Evolutionary conservation across 75 land plant species (phyloP).

Genomic region (Pseudotsuga menziesii): DNA sequence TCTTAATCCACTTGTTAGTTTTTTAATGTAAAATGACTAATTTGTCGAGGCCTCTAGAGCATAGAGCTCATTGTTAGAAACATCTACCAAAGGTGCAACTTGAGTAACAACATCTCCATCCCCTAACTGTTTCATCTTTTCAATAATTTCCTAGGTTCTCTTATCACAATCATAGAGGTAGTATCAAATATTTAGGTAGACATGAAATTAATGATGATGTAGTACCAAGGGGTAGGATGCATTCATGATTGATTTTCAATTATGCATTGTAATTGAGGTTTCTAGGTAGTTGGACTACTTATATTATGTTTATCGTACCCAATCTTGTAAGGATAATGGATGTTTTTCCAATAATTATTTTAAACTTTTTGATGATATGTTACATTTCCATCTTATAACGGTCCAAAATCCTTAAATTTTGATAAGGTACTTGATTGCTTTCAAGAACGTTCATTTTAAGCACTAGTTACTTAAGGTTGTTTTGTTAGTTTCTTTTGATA

Average conservation of each 20-base stretch:
- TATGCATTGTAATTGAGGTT: too few relatives aligned
- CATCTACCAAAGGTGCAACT: slow-evolving; percentile 46
- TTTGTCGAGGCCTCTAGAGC: slow-evolving; percentile 29
- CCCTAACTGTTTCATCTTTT: slow-evolving; percentile 28
- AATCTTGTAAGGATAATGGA: too few relatives aligned
- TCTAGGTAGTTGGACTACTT: too few relatives aligned
- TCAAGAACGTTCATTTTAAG: too few relatives aligned
- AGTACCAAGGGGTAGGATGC: slow-evolving; percentile 9
- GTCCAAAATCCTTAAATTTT: too few relatives aligned
- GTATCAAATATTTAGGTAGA: not conserved
- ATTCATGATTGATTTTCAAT: not conserved
- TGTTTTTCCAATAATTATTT: too few relatives aligned
- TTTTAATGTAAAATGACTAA: slow-evolving; percentile 27
- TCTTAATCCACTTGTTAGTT: slow-evolving; percentile 27
- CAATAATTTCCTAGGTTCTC: slow-evolving; percentile 25
- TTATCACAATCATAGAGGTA: slow-evolving; percentile 17
- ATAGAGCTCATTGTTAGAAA: slow-evolving; percentile 38
- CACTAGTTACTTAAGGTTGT: too few relatives aligned
- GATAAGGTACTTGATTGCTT: too few relatives aligned
- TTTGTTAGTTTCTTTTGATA: too few relatives aligned
- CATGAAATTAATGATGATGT: slow-evolving; percentile 11
- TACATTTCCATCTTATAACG: too few relatives aligned
- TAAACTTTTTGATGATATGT: too few relatives aligned
- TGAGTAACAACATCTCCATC: slow-evolving; percentile 3
- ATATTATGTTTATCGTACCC: too few relatives aligned